Evolutionary conservation across 345 rosid genomes (phyloP).

Genomic region (Eucalyptus cloeziana): DNA sequence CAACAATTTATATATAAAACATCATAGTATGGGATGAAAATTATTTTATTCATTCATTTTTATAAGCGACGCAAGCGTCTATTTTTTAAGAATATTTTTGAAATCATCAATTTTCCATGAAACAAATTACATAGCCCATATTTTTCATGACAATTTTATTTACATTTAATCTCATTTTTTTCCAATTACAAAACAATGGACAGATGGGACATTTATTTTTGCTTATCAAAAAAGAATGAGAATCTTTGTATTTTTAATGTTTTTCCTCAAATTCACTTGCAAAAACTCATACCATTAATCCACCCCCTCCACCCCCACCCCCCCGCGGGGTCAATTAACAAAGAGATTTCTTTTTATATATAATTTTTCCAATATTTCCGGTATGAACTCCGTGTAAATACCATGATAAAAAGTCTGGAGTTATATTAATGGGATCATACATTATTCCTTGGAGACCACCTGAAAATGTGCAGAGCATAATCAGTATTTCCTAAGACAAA

Average conservation of each 20-base stretch:
- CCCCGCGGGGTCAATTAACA: rapidly evolving
- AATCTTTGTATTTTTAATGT: background rate
- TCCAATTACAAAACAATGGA: background rate
- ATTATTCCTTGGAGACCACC: background rate
- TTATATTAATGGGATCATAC: background rate
- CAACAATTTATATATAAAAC: no score
- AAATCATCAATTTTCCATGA: no score
- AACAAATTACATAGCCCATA: rapidly evolving
- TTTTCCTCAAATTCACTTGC: background rate
- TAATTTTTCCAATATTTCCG: background rate
- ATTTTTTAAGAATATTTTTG: no score
- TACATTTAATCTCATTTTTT: background rate
- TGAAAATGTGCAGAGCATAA: background rate
- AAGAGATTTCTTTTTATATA: background rate
- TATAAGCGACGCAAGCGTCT: rapidly evolving
- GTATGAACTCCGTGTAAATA: background rate
- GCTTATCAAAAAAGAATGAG: background rate
- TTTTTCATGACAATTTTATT: background rate
- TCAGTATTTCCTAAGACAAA: background rate
- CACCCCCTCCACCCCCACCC: no score
- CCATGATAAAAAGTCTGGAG: background rate
- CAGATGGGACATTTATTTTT: background rate
- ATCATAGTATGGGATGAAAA: rapidly evolving
- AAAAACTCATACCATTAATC: background rate
- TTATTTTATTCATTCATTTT: no score